Percentiles rank a stretch among this genome's conserved stretches.
Conservation (phyloP, 225 moss, liverwort and hornwort species). For the Physcomitrellopsis africana region DNA sequence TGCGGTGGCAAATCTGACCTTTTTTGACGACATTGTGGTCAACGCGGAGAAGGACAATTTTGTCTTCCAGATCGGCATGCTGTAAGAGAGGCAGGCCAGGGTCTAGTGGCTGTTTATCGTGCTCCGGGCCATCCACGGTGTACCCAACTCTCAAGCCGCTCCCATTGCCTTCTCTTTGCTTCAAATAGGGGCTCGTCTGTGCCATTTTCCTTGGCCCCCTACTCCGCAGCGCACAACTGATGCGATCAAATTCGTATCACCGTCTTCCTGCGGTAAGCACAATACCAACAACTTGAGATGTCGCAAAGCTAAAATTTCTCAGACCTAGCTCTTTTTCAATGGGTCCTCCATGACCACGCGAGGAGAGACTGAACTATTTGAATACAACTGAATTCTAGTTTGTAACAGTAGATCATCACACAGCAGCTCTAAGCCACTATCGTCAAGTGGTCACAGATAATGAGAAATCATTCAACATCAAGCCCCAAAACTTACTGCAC, state of each 20-base stretch:
- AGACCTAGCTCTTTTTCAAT: background rate
- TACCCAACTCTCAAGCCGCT: conserved; percentile 67
- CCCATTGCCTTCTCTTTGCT: conserved; percentile 32
- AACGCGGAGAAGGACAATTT: conserved; percentile 75
- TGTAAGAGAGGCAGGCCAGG: conserved; percentile 66
- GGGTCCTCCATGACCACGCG: background rate
- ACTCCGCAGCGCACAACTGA: background rate
- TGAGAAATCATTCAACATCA: background rate
- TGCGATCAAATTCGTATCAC: background rate
- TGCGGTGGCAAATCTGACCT: conserved; percentile 36
- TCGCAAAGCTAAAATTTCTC: background rate
- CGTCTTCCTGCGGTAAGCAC: conserved; percentile 10
- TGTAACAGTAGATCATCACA: background rate
- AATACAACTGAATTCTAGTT: conserved; percentile 2
- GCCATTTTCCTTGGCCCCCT: conserved; percentile 35
- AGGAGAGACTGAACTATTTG: background rate
- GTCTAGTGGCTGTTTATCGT: conserved; percentile 47
- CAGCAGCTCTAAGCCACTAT: background rate
- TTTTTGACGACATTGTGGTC: conserved; percentile 86
- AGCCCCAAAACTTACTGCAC: background rate
- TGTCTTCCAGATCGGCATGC: conserved; percentile 72
- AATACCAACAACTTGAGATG: background rate
- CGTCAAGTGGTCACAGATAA: background rate
- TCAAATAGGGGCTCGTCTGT: conserved; percentile 42
- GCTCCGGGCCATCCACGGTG: conserved; percentile 58